Conservation (phyloP, 1,284 basidiomycete species). For the Exobasidium rhododendri region DNA sequence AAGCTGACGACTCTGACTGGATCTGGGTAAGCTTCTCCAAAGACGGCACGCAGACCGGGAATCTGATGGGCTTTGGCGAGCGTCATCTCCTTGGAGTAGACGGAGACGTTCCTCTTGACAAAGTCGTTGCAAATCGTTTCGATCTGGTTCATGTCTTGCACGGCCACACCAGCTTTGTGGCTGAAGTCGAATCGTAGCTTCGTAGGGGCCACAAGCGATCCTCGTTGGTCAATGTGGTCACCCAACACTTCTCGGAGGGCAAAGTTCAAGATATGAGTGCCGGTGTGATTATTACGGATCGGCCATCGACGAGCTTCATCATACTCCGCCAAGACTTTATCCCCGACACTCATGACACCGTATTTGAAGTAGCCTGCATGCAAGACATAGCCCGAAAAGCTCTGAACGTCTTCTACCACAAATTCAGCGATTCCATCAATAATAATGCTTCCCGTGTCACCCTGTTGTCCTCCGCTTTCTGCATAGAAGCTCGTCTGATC, state of each 20-base stretch:
- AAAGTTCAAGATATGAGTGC: slow-evolving; percentile 96
- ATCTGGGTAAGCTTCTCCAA: slow-evolving; percentile 96
- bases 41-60: slow-evolving; percentile 89
- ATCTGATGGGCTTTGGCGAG: slow-evolving; percentile 81
- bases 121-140: slow-evolving; percentile 80
- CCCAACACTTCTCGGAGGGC: slow-evolving; percentile 86
- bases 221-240: slow-evolving; percentile 96
- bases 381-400: slow-evolving; percentile 77
- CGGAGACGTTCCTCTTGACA: slow-evolving; percentile 83
- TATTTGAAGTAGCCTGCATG: slow-evolving; percentile 85
- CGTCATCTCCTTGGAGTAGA: slow-evolving; percentile 81
- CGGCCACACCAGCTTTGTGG: slow-evolving; percentile 79
- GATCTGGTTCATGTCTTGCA: slow-evolving; percentile 75
- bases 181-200: slow-evolving; percentile 98
- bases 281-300: slow-evolving; percentile 95
- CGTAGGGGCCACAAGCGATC: slow-evolving; percentile 89
- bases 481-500: slow-evolving; percentile 97
- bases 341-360: slow-evolving; percentile 67
- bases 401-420: slow-evolving; percentile 87
- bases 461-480: slow-evolving; percentile 94
- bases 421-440: slow-evolving; percentile 90
- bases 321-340: slow-evolving; percentile 70
- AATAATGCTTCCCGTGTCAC: slow-evolving; percentile 89
- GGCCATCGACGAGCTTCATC: slow-evolving; percentile 83
- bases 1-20: slow-evolving; percentile 92